Conservation (phyloP, 2,329 filamentous ascomycete species). For the Aspergillus clavatus region DNA sequence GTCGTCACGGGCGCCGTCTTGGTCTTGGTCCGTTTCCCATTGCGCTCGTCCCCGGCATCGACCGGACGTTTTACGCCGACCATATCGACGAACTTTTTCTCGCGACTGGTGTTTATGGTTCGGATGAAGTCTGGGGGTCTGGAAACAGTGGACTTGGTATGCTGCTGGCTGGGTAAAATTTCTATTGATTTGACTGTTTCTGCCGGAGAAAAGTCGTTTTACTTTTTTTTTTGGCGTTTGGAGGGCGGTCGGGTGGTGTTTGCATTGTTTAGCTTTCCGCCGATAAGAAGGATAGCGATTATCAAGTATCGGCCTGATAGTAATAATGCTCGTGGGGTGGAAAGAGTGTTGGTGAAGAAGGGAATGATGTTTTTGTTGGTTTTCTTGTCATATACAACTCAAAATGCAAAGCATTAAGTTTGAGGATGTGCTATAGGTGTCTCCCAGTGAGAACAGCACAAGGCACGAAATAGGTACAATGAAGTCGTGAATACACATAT, state of each 20-base stretch:
- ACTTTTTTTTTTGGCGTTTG: conserved; percentile 25
- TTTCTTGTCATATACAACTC: neutral
- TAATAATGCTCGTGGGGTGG: too few species aligned
- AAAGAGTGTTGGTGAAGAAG: too few species aligned
- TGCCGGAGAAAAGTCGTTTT: conserved; percentile 9
- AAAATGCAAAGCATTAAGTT: neutral
- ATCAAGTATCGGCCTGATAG: too few species aligned
- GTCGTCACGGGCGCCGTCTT: conserved; percentile 15
- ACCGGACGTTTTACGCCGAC: conserved; percentile 40
- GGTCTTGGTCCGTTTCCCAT: conserved; percentile 39
- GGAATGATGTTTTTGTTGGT: neutral
- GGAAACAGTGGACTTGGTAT: neutral
- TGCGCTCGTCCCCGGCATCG: conserved; percentile 35
- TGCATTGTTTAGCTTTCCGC: conserved; percentile 11
- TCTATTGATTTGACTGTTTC: conserved; percentile 5
- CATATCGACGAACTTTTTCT: conserved; percentile 23
- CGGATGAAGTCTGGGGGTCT: neutral
- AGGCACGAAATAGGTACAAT: neutral
- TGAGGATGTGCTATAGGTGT: neutral
- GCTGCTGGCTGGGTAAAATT: conserved; percentile 9
- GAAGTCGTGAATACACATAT: neutral
- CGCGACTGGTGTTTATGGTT: neutral
- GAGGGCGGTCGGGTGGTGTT: conserved; percentile 11
- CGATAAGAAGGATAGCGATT: conserved; percentile 6
- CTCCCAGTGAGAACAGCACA: neutral